Base-by-base conservation (phyloP, 2,329 filamentous ascomycete species). In the Calycina marina region DNA sequence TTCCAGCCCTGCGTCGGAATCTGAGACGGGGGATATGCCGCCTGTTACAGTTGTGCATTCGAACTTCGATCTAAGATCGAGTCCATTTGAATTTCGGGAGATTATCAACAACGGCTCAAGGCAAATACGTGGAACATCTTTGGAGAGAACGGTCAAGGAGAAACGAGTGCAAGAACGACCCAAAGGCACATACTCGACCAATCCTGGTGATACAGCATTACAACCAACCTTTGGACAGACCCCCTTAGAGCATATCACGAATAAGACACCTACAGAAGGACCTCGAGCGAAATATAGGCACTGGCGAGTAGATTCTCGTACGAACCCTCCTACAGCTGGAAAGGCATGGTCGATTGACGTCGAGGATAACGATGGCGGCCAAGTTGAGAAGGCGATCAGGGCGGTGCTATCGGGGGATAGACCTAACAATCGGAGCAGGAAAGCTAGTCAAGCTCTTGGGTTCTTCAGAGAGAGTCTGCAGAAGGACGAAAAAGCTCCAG, bases 401-500 rank as follows among this genome's bases (percentile, higher is more conserved):
- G 69, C 75, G 40, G 68, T 67, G 16, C 60, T 76, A 47, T 63
- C 68, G 12, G 70, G 71, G 2, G 57, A 67, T n/a, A 72, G 76
- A 44, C 69, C 62, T 25, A 74, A 69, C 44, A 67, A 67, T 28
- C 67, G 73, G 32, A 81, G 72, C 46, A 67, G 73, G 42, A 78
- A 77, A 52, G 67, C 73, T 24, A 77, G 72, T 45, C 72, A 77
- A 51, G 75, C 70, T 41, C 56, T 78, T 36, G 63, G 73, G 2
- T 73, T 77, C 45, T 78, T 78, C 58, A 73, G 71, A 39, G 72
- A 77, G 51, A 72, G 70, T 18, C 55, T 76, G 12, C 69, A 70
- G 3, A 67, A 73, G 32, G 69, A 76, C 27, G 67, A 67, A 46
- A 48, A 54, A 25, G 68, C 65, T 43, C 67, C 63, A 43, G 67